phyloP scores from a whole-genome alignment of 2,329 filamentous ascomycete species.

The Trichophyton mentagrophytes region DNA sequence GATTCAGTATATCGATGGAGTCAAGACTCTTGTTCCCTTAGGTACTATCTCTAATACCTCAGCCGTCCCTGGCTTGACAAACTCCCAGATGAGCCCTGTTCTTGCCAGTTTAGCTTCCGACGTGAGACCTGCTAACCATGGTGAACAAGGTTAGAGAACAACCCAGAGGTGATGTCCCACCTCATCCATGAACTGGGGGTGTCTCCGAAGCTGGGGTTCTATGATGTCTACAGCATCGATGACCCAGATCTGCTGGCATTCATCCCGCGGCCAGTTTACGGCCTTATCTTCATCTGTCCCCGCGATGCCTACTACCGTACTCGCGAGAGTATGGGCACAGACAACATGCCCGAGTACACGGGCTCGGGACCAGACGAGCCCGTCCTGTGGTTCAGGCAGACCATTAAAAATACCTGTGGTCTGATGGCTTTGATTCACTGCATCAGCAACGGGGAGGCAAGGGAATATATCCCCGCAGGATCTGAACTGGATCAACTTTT shows the following conservation, averaged over 20 bases:
- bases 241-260: conserved; percentile 38
- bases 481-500: conserved; percentile 36
- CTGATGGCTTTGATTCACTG: conserved; percentile 46
- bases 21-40: conserved; percentile 24
- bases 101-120: not conserved
- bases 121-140: conserved; percentile 6
- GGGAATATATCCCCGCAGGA: conserved; percentile 30
- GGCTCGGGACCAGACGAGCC: conserved; percentile 39
- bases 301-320: conserved; percentile 28
- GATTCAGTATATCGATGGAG: conserved; percentile 18
- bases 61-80: not conserved
- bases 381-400: conserved; percentile 48
- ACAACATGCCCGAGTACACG: conserved; percentile 31
- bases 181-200: conserved; percentile 40
- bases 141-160: conserved; percentile 36
- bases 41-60: conserved; percentile 16
- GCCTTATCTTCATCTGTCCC: conserved; percentile 40
- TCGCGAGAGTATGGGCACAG: conserved; percentile 31
- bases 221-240: conserved; percentile 42
- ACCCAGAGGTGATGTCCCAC: conserved; percentile 41
- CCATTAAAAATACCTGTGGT: conserved; percentile 46
- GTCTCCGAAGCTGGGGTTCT: conserved; percentile 36
- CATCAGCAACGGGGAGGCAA: conserved; percentile 38
- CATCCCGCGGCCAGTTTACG: conserved; percentile 42
- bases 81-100: not conserved